Evolutionary conservation across 768 basidiomycete species (phyloP).

Genomic region (Kwoniella bestiolae): DNA sequence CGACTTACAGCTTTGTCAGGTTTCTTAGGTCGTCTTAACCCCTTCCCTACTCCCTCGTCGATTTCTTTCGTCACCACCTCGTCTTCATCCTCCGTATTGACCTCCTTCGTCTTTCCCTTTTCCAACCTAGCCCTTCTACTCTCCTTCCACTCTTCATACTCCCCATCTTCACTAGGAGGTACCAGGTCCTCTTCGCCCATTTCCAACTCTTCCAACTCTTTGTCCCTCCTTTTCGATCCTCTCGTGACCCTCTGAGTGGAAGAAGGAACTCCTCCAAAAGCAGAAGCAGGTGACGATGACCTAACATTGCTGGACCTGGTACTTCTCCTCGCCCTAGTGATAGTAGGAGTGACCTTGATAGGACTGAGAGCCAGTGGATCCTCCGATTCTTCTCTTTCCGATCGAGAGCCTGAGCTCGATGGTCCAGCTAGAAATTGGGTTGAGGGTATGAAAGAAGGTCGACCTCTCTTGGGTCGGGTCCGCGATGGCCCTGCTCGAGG

Average conservation of each 20-base stretch:
- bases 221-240: slow-evolving; percentile 16
- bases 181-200: slow-evolving; percentile 32
- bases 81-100: background rate
- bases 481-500: slow-evolving; percentile 1
- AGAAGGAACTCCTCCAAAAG: background rate
- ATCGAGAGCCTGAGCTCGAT: background rate
- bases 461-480: background rate
- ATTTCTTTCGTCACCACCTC: background rate
- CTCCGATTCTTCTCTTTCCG: slow-evolving; percentile 12
- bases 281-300: slow-evolving; percentile 1
- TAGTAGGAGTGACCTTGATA: slow-evolving; percentile 1
- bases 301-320: background rate
- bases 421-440: slow-evolving; percentile 3
- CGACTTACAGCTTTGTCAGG: slow-evolving; percentile 10
- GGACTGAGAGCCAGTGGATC: slow-evolving; percentile 28
- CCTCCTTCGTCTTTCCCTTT: background rate
- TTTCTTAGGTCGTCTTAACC: slow-evolving; percentile 11
- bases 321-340: background rate
- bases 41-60: slow-evolving; percentile 2
- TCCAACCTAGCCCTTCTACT: background rate
- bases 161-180: slow-evolving; percentile 41
- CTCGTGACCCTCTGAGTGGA: slow-evolving; percentile 9
- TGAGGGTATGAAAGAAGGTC: background rate
- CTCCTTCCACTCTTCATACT: slow-evolving; percentile 38
- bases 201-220: slow-evolving; percentile 10